A percentile compares a stretch with the other conserved stretches of the same genome.
Conservation (phyloP, 306 rosid genomes). For the Luffa aegyptiaca region DNA sequence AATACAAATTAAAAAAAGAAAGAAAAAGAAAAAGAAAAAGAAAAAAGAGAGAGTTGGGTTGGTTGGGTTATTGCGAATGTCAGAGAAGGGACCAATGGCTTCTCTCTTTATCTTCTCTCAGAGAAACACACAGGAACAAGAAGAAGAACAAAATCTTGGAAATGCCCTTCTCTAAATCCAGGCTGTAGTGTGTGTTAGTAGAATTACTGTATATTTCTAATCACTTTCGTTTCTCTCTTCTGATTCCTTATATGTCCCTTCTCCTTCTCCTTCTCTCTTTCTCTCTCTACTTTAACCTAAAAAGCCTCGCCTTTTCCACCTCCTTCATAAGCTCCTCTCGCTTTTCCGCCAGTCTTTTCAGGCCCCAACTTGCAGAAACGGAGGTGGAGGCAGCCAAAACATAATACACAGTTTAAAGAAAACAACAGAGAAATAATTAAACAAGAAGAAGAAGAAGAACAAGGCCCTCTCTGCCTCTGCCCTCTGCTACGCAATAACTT, state of each 20-base stretch:
- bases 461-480: background rate
- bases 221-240: constrained; percentile 18
- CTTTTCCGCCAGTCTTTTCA: constrained; percentile 40
- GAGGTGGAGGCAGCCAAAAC: background rate
- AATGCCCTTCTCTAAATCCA: constrained; percentile 10
- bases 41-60: background rate
- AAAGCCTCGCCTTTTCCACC: constrained; percentile 42
- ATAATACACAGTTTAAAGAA: background rate
- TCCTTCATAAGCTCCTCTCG: constrained; percentile 55
- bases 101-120: background rate
- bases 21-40: background rate
- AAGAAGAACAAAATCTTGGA: constrained; percentile 19
- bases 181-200: background rate
- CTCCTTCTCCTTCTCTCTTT: constrained; percentile 11
- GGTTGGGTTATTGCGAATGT: background rate
- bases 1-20: no score
- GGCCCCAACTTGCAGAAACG: constrained; percentile 15
- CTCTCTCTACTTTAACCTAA: constrained; percentile 42
- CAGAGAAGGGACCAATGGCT: constrained; percentile 4
- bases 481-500: background rate
- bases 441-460: background rate
- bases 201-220: constrained; percentile 5
- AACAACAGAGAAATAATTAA: background rate
- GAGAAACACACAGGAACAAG: no score
- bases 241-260: constrained; percentile 20